phyloP scores from a whole-genome alignment of 1,284 basidiomycete species.

The Volvariella volvacea region DNA sequence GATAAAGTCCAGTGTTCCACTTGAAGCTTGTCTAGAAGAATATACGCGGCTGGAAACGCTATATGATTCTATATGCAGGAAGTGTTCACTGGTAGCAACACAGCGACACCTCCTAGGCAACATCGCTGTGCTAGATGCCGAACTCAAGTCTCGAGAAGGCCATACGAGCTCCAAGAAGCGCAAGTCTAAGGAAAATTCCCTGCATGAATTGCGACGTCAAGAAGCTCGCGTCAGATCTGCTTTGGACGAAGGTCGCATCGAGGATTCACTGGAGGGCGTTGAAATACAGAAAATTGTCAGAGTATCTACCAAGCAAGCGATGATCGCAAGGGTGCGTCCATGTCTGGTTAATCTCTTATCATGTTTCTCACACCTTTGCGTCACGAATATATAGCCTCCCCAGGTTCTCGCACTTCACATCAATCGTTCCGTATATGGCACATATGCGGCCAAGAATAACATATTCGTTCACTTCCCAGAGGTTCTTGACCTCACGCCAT shows the following conservation, averaged over 20 bases:
- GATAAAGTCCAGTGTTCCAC: constrained; percentile 43
- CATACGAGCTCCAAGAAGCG: neutral
- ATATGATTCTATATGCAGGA: constrained; percentile 79
- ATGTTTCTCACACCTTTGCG: constrained; percentile 1
- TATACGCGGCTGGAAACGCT: constrained; percentile 80
- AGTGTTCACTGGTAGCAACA: constrained; percentile 74
- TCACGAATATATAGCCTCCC: constrained; percentile 66
- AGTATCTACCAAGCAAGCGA: constrained; percentile 81
- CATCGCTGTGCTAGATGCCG: constrained; percentile 40
- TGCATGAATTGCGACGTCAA: constrained; percentile 61
- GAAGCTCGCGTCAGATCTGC: constrained; percentile 54
- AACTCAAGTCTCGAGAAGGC: constrained; percentile 12
- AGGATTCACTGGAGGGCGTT: constrained; percentile 73
- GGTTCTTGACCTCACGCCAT: constrained; percentile 79
- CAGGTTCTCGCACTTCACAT: constrained; percentile 80
- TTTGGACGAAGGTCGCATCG: constrained; percentile 69
- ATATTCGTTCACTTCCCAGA: constrained; percentile 79
- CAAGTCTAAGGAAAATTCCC: constrained; percentile 63
- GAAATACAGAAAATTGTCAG: constrained; percentile 66
- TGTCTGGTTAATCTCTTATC: constrained; percentile 4
- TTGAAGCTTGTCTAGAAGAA: constrained; percentile 72
- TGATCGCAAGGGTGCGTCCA: constrained; percentile 71
- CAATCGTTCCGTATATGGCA: constrained; percentile 77
- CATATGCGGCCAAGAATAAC: constrained; percentile 75
- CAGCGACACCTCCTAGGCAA: constrained; percentile 53